Conservation (phyloP, 371 early-diverging fungal genomes). For the Scutellospora calospora region DNA sequence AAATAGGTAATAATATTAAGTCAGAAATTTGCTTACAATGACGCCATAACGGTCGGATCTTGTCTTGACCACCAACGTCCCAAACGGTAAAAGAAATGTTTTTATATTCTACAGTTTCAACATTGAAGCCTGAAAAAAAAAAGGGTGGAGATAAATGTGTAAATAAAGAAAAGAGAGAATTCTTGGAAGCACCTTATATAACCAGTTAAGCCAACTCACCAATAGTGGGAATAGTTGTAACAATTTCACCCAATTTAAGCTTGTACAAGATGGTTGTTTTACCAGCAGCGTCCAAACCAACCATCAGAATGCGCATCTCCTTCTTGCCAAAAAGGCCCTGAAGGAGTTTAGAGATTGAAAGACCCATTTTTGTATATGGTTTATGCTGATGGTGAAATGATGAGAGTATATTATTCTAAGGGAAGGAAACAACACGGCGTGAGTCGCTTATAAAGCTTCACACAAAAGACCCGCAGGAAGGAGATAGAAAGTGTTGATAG, state of each 20-base stretch:
- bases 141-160: not conserved
- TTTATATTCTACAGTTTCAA: slow-evolving; percentile 97
- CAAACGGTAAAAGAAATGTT: slow-evolving; percentile 97
- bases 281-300: slow-evolving; percentile 96
- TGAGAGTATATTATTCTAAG: slow-evolving; percentile 6
- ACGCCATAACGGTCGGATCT: slow-evolving; percentile 94
- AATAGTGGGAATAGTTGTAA: slow-evolving; percentile 99
- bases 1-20: no score
- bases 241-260: slow-evolving; percentile 96
- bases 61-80: slow-evolving; percentile 98
- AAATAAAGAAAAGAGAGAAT: not conserved
- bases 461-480: not conserved
- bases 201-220: slow-evolving; percentile 53
- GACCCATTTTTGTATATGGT: slow-evolving; percentile 59
- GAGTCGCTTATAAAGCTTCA: slow-evolving; percentile 8
- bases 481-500: not conserved
- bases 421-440: not conserved
- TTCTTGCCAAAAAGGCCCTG: slow-evolving; percentile 66
- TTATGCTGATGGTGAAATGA: slow-evolving; percentile 33
- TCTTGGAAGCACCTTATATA: not conserved
- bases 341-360: slow-evolving; percentile 64
- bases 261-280: slow-evolving; percentile 91
- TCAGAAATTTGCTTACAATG: slow-evolving; percentile 63
- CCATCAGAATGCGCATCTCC: slow-evolving; percentile 92
- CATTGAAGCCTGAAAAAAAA: slow-evolving; percentile 86